Base-by-base conservation (phyloP, 371 early-diverging fungal genomes). In the Syncephalis fuscata region DNA sequence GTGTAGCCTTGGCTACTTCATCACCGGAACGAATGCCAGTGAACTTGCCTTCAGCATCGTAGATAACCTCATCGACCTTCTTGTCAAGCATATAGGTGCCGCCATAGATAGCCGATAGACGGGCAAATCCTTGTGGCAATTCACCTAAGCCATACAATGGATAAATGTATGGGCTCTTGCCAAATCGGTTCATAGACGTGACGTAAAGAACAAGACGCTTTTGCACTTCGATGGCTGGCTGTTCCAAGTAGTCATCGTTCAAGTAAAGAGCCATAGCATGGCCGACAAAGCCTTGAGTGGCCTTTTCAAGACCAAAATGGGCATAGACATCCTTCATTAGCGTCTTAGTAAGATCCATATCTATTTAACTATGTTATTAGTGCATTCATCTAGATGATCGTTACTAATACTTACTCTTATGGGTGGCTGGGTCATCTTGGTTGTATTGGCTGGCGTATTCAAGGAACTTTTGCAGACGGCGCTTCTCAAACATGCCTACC, bases 141-240 rank as follows among this genome's bases (percentile, higher is more conserved):
- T 99, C 99, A 50, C 98, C 98, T 45, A 99, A 73, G 44, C 99
- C 99, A 59, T 97, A 97, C 50, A 93, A 71, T 50, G 99, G 99
- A 66, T 99, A 99, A 60, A 99, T 90, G 70, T 96, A 99, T n/a
- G 99, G 99, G 55, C 88, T 87, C 71, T 90, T 88, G 56, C 98
- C 94, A 60, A 89, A 91, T 44, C 89, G 78, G n/a, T 88, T 81
- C 56, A 99, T 75, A 19, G 99, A 99, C 36, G 77, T 79, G 54
- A 92, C 82, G 63, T 98, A 99, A 52, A 96, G 65, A 50, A 84
- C 73, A 49, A 99, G 88, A 57, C 90, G 85, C 56, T 94, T 86
- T 59, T 88, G 83, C 14, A 96, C 93, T 47, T 92, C 92, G 41
- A 74, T 68, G 20, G 99, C 99, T 53, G 91, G 81, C 48, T 78